Conservation (phyloP, 306 rosid genomes). For the Betula pendula region DNA sequence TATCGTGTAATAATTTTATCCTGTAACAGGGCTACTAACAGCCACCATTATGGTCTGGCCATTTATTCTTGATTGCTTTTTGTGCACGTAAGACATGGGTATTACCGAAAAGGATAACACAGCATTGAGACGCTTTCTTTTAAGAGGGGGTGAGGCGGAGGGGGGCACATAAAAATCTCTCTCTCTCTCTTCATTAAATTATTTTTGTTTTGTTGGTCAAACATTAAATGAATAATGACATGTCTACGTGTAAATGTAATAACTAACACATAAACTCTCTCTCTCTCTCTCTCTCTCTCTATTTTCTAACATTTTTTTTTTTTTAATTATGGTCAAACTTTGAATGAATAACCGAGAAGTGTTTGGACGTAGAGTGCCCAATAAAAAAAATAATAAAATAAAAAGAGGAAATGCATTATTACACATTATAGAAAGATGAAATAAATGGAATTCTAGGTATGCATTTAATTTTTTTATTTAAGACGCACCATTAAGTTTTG, state of each 20-base stretch:
- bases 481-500: constrained; percentile 20
- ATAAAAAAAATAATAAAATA: neutral
- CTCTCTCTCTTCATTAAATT: neutral
- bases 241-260: too few relatives aligned
- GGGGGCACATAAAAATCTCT: neutral
- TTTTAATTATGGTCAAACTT: too few relatives aligned
- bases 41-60: neutral
- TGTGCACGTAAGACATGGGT: neutral
- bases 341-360: too few relatives aligned
- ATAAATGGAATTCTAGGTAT: neutral
- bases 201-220: neutral
- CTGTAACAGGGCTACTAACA: neutral
- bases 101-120: too few relatives aligned
- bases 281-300: too few relatives aligned
- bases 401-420: neutral
- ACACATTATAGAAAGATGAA: too few relatives aligned
- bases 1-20: too few relatives aligned
- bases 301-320: too few relatives aligned
- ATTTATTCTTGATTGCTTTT: neutral
- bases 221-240: neutral
- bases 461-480: constrained; percentile 22
- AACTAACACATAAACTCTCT: too few relatives aligned
- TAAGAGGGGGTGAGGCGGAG: too few relatives aligned
- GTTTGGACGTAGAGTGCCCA: too few relatives aligned
- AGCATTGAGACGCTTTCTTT: too few relatives aligned